phyloP scores from a whole-genome alignment of 2,329 filamentous ascomycete genomes.

The Hypoxylon sp. region DNA sequence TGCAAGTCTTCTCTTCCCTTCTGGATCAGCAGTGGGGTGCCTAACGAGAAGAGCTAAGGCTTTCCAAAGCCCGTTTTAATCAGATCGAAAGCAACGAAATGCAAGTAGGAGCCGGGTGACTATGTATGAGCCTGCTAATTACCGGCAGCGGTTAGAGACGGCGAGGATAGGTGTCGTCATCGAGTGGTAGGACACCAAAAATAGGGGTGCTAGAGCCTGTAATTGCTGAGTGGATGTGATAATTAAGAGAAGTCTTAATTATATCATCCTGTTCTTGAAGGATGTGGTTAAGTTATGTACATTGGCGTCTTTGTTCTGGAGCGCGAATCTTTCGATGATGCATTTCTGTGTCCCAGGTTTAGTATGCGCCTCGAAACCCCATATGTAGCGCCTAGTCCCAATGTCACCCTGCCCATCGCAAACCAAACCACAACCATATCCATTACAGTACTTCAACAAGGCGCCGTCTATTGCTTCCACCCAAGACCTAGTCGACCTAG shows the following conservation, averaged over 20 bases:
- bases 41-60: slow-evolving; percentile 1
- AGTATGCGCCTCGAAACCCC: slow-evolving; percentile 14
- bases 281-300: slow-evolving; percentile 19
- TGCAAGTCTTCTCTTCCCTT: neutral
- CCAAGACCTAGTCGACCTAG: slow-evolving; percentile 1
- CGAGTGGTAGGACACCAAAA: neutral
- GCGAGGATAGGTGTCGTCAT: slow-evolving; percentile 8
- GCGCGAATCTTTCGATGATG: slow-evolving; percentile 19
- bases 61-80: neutral
- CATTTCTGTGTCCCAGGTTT: slow-evolving; percentile 12
- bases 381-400: slow-evolving; percentile 9
- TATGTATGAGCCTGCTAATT: neutral
- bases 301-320: slow-evolving; percentile 6
- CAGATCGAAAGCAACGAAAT: slow-evolving; percentile 2
- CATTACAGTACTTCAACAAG: neutral
- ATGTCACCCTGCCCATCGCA: neutral
- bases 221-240: neutral
- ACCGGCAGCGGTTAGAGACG: slow-evolving; percentile 1
- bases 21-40: slow-evolving; percentile 19
- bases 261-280: slow-evolving; percentile 12
- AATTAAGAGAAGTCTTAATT: slow-evolving; percentile 2
- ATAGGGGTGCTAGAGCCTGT: neutral
- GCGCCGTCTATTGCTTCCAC: neutral
- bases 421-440: slow-evolving; percentile 8
- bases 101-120: neutral